Conservation (phyloP, 192 early-diverging fungal genomes). For the Physocladia obscura region DNA sequence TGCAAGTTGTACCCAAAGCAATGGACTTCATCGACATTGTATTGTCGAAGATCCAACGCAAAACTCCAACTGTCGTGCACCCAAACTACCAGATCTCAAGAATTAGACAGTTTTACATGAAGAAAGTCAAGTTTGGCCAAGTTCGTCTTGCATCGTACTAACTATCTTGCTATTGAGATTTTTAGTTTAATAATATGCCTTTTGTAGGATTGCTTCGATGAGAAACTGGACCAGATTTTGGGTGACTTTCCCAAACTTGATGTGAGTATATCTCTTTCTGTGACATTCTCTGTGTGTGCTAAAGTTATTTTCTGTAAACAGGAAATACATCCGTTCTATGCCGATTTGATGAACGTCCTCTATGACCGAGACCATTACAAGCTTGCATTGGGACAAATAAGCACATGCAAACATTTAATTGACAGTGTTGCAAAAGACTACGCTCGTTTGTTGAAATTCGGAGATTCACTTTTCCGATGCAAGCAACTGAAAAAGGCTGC, state of each 20-base stretch:
- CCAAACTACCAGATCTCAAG: conserved; percentile 95
- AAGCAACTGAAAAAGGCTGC: conserved; percentile 99
- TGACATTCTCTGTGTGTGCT: conserved; percentile 4
- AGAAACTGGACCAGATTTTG: conserved; percentile 90
- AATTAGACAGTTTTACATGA: conserved; percentile 98
- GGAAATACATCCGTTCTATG: conserved; percentile 99
- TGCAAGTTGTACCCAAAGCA: conserved; percentile 88
- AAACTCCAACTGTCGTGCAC: conserved; percentile 94
- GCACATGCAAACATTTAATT: conserved; percentile 95
- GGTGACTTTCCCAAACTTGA: conserved; percentile 98
- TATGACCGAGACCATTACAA: conserved; percentile 99
- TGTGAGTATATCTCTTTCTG: conserved; percentile 60
- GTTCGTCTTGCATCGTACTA: background rate
- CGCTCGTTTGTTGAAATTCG: conserved; percentile 95
- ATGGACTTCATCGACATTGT: conserved; percentile 97
- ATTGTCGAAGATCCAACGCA: conserved; percentile 97
- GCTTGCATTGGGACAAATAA: conserved; percentile 96
- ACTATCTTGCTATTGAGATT: background rate
- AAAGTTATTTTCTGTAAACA: conserved; percentile 29
- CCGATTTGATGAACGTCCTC: conserved; percentile 99
- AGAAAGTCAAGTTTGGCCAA: conserved; percentile 99
- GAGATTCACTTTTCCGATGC: conserved; percentile 97
- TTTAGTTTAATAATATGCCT: too few species aligned
- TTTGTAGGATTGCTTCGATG: conserved; percentile 74
- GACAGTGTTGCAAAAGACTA: conserved; percentile 98